Evolutionary conservation across 331 rosid species (phyloP), one percentile per base, ranked within the genome.

Genomic region (Quercus lobata): DNA sequence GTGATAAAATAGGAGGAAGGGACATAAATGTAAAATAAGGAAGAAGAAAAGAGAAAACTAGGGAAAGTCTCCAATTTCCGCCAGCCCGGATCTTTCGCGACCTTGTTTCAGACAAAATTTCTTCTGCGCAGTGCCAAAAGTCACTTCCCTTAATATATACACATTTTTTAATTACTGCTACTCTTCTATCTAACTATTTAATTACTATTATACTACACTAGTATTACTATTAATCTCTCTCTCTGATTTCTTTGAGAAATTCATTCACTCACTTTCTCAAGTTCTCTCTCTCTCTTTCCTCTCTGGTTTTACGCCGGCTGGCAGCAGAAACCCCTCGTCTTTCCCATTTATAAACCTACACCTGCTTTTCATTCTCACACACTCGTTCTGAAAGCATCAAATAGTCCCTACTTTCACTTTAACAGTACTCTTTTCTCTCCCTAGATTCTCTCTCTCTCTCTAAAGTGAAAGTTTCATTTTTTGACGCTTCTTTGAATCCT

Each of bases 31-130:
- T 83, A 56, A 84, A 62, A 10, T 4, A 8, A 4, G 25, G 46
- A 41, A 41, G 46, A 41, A 41, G 46, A 1, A 0, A 0, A 0
- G 3, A 15, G 9, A 44, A 81, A 58, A 76, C 86, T 85, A 76
- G 78, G 68, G 76, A 84, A 86, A 80, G 84, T 82, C 84, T 81
- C 69, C 83, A 85, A 78, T 87, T 83, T 86, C 76, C 74, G 52
- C 83, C 80, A 86, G 84, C 91, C 93, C 96, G 97, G 97, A 91
- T 89, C 90, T 87, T 91, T 87, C 93, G 95, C 96, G 83, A 82
- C 86, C 89, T 65, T 92, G 96, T 86, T 92, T 85, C 82, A 81
- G 97, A 91, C 97, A 85, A 85, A 2, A 76, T 90, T 90, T 89
- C 93, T 89, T 91, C 87, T 34, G 49, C 84, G 71, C 90, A 82